A percentile compares a stretch with the other conserved stretches of the same genome.
Evolutionary conservation across 2,329 filamentous ascomycete species (phyloP).

Genomic region (Fusarium stilboides): DNA sequence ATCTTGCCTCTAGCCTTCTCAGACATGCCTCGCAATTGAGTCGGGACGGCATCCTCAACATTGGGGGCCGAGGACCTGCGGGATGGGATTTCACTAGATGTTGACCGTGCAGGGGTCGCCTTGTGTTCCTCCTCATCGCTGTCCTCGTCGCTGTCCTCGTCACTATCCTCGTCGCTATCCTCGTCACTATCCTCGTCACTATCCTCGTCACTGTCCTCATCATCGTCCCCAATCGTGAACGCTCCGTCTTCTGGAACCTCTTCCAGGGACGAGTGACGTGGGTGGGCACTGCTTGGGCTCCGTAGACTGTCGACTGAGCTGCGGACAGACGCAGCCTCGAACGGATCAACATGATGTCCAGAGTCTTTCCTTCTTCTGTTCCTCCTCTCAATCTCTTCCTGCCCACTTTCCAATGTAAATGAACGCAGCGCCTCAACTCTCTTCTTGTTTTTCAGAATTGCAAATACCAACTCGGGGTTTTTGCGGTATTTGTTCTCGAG

Average conservation of each 20-base stretch:
- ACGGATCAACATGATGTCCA: slow-evolving; percentile 63
- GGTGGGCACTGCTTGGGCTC: slow-evolving; percentile 65
- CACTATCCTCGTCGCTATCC: slow-evolving; percentile 62
- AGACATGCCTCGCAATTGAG: slow-evolving; percentile 91
- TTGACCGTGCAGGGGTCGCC: slow-evolving; percentile 73
- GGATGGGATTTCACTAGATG: slow-evolving; percentile 73
- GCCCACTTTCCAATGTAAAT: slow-evolving; percentile 92
- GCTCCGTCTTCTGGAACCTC: slow-evolving; percentile 75
- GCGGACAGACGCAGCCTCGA: slow-evolving; percentile 66
- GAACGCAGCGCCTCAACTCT: slow-evolving; percentile 87
- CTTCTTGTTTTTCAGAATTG: slow-evolving; percentile 83
- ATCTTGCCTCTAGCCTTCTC: slow-evolving; percentile 98
- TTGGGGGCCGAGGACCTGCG: slow-evolving; percentile 78
- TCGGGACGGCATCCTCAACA: slow-evolving; percentile 83
- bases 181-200: slow-evolving; percentile 73
- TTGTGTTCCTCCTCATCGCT: slow-evolving; percentile 65
- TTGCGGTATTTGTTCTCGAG: slow-evolving; percentile 88
- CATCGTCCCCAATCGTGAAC: slow-evolving; percentile 91
- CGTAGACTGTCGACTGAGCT: slow-evolving; percentile 78
- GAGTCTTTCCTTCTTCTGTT: slow-evolving; percentile 79
- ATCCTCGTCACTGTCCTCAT: slow-evolving; percentile 69
- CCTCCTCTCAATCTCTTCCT: slow-evolving; percentile 89
- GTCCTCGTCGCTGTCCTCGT: slow-evolving; percentile 70
- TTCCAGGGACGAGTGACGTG: slow-evolving; percentile 50
- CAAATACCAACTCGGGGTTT: slow-evolving; percentile 86